These are phyloP conservation scores for Rhodotorula toruloides DNA, from an alignment of 768 basidiomycete species.

Conservation along the genomic window DNA sequence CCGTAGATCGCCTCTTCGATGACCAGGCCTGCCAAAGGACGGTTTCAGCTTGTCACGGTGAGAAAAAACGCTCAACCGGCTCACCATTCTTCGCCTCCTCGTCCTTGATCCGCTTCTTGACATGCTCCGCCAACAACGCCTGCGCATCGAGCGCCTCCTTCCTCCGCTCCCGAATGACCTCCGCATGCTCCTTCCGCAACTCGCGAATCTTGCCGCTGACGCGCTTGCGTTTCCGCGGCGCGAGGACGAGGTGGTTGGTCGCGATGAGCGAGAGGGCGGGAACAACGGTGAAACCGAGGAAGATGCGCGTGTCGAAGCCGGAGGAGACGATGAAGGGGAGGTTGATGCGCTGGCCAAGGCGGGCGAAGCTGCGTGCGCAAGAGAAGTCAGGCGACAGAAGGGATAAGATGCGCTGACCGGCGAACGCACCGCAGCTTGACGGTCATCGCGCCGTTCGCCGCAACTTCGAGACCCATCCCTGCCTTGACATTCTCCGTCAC, in stretches of 20 bases:
- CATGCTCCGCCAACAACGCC: conserved; percentile 62
- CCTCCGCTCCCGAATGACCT: conserved; percentile 61
- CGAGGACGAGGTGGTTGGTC: conserved; percentile 47
- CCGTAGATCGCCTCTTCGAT: conserved; percentile 72
- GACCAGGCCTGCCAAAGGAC: conserved; percentile 58
- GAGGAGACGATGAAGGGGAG: conserved; percentile 44
- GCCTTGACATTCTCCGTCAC: conserved; percentile 45
- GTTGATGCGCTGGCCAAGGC: conserved; percentile 47
- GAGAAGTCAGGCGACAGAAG: background rate
- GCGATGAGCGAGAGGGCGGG: conserved; percentile 46
- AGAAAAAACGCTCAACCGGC: background rate
- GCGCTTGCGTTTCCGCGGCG: conserved; percentile 43
- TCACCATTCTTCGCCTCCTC: conserved; percentile 67
- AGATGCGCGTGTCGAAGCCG: conserved; percentile 44
- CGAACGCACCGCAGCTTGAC: conserved; percentile 38
- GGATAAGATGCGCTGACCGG: background rate
- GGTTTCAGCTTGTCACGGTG: conserved; percentile 21
- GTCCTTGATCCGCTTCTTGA: conserved; percentile 58
- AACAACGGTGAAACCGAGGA: conserved; percentile 44
- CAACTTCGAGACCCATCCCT: conserved; percentile 42
- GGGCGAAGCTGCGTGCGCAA: conserved; percentile 42
- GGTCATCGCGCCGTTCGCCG: conserved; percentile 22
- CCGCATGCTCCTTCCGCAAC: conserved; percentile 59
- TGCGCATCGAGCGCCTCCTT: conserved; percentile 62
- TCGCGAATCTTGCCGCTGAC: conserved; percentile 58